Evolutionary conservation across 345 rosid genomes (phyloP).

Genomic region (Pugionium dolabratum): DNA sequence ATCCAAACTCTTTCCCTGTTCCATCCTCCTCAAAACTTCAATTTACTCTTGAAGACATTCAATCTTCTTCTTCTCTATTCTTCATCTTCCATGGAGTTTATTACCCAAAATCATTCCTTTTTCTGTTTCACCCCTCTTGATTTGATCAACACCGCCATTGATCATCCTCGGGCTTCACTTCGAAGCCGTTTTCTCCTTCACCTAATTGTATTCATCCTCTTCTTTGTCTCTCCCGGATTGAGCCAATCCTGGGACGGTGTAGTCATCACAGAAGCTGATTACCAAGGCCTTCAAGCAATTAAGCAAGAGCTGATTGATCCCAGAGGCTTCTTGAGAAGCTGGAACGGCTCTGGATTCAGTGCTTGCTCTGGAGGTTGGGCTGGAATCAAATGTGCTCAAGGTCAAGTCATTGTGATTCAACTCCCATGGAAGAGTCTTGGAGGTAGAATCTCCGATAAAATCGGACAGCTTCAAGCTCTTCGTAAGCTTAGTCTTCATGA

Average conservation of each 20-base stretch:
- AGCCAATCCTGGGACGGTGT: slow-evolving; percentile 70
- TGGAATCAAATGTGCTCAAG: slow-evolving; percentile 91
- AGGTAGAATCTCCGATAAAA: slow-evolving; percentile 74
- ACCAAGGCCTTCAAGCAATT: slow-evolving; percentile 73
- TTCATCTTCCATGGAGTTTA: slow-evolving; percentile 25
- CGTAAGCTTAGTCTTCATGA: slow-evolving; percentile 87
- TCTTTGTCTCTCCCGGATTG: slow-evolving; percentile 37
- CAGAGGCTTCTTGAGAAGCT: slow-evolving; percentile 67
- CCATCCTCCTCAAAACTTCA: slow-evolving; percentile 27
- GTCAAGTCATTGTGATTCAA: slow-evolving; percentile 81
- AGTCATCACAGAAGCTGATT: slow-evolving; percentile 72
- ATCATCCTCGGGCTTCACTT: slow-evolving; percentile 33
- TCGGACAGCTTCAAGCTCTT: slow-evolving; percentile 80
- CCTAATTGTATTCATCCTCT: slow-evolving; percentile 8
- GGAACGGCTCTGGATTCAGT: slow-evolving; percentile 72
- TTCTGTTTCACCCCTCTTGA: not conserved
- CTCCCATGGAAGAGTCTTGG: slow-evolving; percentile 93
- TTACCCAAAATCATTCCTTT: not conserved
- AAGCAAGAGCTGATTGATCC: slow-evolving; percentile 66
- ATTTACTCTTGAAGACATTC: not conserved
- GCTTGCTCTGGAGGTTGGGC: slow-evolving; percentile 92
- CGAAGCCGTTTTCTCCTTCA: slow-evolving; percentile 36
- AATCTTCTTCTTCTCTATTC: slow-evolving; percentile 21
- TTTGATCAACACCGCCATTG: slow-evolving; percentile 22
- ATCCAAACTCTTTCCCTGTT: slow-evolving; percentile 38